Conservation (phyloP, 345 rosid genomes). For the Luvunga scandens region DNA sequence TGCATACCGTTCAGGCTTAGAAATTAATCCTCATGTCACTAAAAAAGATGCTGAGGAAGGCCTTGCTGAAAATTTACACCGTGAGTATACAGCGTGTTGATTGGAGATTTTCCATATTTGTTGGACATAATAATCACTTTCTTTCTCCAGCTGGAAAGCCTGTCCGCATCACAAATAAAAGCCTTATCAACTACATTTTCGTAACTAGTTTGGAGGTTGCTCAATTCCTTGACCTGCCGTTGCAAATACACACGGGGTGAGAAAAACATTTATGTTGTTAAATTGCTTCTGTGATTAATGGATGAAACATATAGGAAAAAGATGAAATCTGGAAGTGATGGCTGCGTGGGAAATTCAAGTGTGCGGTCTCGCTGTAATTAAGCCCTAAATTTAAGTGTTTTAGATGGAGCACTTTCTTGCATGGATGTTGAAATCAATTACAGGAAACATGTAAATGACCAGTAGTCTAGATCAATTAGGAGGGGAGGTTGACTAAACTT, state of each 20-base stretch:
- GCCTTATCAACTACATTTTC: slow-evolving; percentile 77
- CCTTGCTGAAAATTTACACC: slow-evolving; percentile 51
- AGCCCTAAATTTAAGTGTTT: not conserved
- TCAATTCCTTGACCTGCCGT: slow-evolving; percentile 57
- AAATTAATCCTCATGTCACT: slow-evolving; percentile 59
- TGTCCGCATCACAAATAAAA: slow-evolving; percentile 60
- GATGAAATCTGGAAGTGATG: slow-evolving; percentile 6
- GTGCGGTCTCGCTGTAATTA: not conserved
- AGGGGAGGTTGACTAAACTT: not conserved
- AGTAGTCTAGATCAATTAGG: not conserved
- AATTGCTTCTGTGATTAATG: slow-evolving; percentile 12
- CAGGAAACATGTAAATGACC: not conserved
- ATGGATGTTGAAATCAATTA: not conserved
- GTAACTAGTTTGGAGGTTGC: slow-evolving; percentile 63
- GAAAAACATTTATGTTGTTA: slow-evolving; percentile 9
- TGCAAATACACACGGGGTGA: slow-evolving; percentile 99
- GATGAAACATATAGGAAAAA: slow-evolving; percentile 8
- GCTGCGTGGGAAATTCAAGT: not conserved
- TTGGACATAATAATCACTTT: slow-evolving; percentile 24
- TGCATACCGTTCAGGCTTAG: slow-evolving; percentile 90
- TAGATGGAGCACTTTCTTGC: not conserved
- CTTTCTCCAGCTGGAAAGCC: slow-evolving; percentile 69
- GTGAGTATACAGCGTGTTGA: slow-evolving; percentile 35
- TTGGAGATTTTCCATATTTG: slow-evolving; percentile 13
- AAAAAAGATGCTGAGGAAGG: slow-evolving; percentile 69